phyloP scores from a whole-genome alignment of 176 grass and related monocot species.

The Thalia dealbata region DNA sequence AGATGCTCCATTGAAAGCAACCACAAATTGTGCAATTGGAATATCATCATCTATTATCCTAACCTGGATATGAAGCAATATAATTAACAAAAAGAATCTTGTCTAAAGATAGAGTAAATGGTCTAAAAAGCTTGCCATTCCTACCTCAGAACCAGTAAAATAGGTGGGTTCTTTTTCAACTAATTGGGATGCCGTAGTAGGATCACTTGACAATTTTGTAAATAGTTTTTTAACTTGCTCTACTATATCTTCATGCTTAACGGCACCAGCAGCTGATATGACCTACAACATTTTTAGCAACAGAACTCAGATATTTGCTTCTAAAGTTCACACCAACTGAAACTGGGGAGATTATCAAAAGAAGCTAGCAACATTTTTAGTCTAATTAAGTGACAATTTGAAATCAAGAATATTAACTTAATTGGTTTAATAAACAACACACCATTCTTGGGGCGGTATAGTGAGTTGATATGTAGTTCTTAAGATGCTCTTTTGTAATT shows the following conservation, averaged over 20 bases:
- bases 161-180: conserved; percentile 57
- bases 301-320: neutral
- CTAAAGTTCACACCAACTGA: neutral
- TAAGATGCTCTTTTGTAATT: conserved; percentile 66
- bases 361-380: neutral
- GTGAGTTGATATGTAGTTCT: conserved; percentile 82
- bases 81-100: conserved; percentile 13
- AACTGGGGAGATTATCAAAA: neutral
- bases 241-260: conserved; percentile 91
- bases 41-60: conserved; percentile 93
- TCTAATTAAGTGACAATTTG: neutral
- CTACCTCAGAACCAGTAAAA: conserved; percentile 94
- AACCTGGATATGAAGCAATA: conserved; percentile 30
- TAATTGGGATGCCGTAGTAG: conserved; percentile 63
- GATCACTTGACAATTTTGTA: conserved; percentile 53
- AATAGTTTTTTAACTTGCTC: conserved; percentile 67
- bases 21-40: conserved; percentile 86
- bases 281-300: conserved; percentile 40
- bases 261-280: conserved; percentile 72
- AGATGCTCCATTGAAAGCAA: conserved; percentile 85
- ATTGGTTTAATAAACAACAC: conserved; percentile 12
- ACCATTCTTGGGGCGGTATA: conserved; percentile 95
- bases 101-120: neutral
- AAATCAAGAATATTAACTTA: neutral
- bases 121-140: conserved; percentile 6